A percentile compares a stretch with the other conserved stretches of the same genome.
These are phyloP conservation scores for Albophoma yamanashiensis DNA, from an alignment of 2,329 filamentous ascomycete genomes.

Conservation along the genomic window DNA sequence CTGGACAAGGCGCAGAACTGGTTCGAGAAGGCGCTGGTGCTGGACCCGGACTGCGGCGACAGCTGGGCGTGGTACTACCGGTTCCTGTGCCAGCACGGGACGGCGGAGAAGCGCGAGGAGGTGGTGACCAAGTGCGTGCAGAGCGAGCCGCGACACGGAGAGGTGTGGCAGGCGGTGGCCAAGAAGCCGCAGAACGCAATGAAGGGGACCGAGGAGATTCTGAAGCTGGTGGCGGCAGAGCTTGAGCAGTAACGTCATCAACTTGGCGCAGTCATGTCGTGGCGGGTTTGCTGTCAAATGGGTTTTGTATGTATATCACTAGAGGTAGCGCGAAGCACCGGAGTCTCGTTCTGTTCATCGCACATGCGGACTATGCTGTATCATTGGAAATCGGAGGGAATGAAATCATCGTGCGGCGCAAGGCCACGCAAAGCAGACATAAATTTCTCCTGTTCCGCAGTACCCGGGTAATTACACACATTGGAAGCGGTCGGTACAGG, in stretches of 20 bases:
- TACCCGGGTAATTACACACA: neutral
- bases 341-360: neutral
- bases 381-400: neutral
- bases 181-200: slow-evolving; percentile 79
- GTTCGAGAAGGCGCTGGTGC: slow-evolving; percentile 91
- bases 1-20: slow-evolving; percentile 91
- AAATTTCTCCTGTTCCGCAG: neutral
- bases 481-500: neutral
- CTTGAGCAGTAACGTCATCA: slow-evolving; percentile 19
- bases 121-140: slow-evolving; percentile 70
- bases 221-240: slow-evolving; percentile 62
- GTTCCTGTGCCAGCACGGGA: slow-evolving; percentile 86
- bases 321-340: neutral
- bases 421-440: neutral
- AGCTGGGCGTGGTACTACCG: slow-evolving; percentile 98
- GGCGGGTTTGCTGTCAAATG: neutral
- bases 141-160: slow-evolving; percentile 84
- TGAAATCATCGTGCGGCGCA: neutral
- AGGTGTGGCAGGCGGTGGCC: slow-evolving; percentile 76
- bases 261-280: neutral
- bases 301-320: neutral
- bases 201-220: slow-evolving; percentile 66
- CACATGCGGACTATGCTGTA: neutral
- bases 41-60: slow-evolving; percentile 82
- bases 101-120: slow-evolving; percentile 81